These are phyloP conservation scores for Echites panduratus DNA, from an alignment of 257 asterid species.

Conservation along the genomic window DNA sequence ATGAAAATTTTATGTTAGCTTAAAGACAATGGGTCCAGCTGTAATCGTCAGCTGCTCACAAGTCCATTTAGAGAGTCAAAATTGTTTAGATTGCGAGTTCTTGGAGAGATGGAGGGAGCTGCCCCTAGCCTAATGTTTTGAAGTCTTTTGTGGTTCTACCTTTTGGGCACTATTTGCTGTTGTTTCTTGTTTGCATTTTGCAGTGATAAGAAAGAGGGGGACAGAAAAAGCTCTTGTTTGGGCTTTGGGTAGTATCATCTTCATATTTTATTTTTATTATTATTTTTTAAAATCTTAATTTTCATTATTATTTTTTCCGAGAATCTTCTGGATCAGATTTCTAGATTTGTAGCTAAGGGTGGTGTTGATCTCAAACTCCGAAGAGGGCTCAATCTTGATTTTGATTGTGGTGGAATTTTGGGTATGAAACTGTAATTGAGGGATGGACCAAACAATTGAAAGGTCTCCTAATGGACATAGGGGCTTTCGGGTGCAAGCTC, in stretches of 20 bases:
- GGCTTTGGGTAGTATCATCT: constrained; percentile 32
- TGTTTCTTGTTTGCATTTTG: constrained; percentile 45
- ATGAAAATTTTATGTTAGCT: constrained; percentile 32
- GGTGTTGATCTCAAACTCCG: constrained; percentile 41
- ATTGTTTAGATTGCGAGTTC: constrained; percentile 16
- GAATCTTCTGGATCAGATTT: constrained; percentile 38
- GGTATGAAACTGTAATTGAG: constrained; percentile 29
- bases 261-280: constrained; percentile 22
- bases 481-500: constrained; percentile 84
- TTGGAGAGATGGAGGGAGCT: constrained; percentile 27
- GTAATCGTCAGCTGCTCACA: constrained; percentile 50
- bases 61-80: constrained; percentile 35
- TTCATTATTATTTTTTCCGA: constrained; percentile 16
- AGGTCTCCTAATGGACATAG: constrained; percentile 71
- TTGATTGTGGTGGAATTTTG: constrained; percentile 20
- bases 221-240: constrained; percentile 28
- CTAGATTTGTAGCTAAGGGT: constrained; percentile 23
- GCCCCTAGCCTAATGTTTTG: constrained; percentile 37
- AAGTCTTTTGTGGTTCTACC: constrained; percentile 32
- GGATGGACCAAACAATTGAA: constrained; percentile 65
- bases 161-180: constrained; percentile 40
- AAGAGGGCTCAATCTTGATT: constrained; percentile 13
- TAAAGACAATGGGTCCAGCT: constrained; percentile 60
- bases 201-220: constrained; percentile 24
- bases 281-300: too few species aligned